Evolutionary conservation across 1,284 basidiomycete genomes (phyloP).

Genomic region (Fomes fomentarius): DNA sequence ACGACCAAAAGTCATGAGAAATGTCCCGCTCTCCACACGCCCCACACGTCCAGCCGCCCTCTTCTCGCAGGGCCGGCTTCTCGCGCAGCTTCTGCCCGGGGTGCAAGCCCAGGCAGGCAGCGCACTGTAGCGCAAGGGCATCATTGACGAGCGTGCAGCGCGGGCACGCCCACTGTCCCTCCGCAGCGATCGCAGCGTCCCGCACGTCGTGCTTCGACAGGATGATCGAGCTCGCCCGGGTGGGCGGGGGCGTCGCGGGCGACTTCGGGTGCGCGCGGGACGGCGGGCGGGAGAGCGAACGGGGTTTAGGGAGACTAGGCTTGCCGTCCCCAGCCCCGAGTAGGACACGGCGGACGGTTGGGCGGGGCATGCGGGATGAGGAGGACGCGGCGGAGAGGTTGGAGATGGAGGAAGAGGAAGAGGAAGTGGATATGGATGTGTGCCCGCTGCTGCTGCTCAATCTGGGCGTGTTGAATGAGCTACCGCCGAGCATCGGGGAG

Average conservation of each 20-base stretch:
- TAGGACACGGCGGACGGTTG: constrained; percentile 15
- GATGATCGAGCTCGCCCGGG: constrained; percentile 15
- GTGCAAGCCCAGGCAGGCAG: constrained; percentile 59
- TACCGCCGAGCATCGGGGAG: background rate
- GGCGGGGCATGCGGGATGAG: constrained; percentile 4
- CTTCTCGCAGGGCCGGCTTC: constrained; percentile 57
- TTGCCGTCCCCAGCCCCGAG: constrained; percentile 16
- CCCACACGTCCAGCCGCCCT: constrained; percentile 62
- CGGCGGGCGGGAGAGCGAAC: constrained; percentile 13
- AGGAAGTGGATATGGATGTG: too few species aligned
- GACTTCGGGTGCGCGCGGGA: background rate
- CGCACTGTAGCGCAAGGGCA: constrained; percentile 54
- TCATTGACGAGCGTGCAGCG: constrained; percentile 76
- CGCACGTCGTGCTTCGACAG: background rate
- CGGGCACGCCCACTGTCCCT: constrained; percentile 64
- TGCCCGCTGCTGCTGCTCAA: constrained; percentile 2
- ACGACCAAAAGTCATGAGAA: constrained; percentile 74
- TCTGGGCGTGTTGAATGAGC: constrained; percentile 9
- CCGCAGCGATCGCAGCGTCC: constrained; percentile 6
- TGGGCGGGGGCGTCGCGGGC: constrained; percentile 18
- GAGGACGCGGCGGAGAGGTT: constrained; percentile 9
- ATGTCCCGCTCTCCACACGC: constrained; percentile 68
- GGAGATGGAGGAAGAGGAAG: constrained; percentile 11
- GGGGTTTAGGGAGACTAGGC: constrained; percentile 22
- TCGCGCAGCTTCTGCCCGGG: constrained; percentile 59